Conservation (phyloP, 352 stramenopile species). For the Nothophytophthora sp. region DNA sequence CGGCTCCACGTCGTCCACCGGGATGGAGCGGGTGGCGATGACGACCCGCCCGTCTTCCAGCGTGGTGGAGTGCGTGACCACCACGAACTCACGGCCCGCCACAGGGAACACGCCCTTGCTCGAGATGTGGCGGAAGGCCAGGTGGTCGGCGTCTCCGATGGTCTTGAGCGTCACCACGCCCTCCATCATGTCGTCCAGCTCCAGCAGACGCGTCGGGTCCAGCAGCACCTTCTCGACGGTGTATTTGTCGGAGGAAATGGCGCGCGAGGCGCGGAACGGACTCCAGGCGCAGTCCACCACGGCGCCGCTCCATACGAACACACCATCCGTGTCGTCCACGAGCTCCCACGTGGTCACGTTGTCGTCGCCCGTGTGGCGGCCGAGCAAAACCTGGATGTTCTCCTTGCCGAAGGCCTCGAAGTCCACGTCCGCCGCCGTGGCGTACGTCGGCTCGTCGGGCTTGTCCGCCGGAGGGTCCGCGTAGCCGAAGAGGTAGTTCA, state of each 20-base stretch:
- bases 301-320: constrained; percentile 65
- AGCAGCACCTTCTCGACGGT: constrained; percentile 59
- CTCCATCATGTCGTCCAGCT: constrained; percentile 87
- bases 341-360: constrained; percentile 74
- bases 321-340: constrained; percentile 47
- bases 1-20: constrained; percentile 41
- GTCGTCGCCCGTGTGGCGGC: constrained; percentile 60
- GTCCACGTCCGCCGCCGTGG: constrained; percentile 55
- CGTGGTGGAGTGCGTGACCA: constrained; percentile 61
- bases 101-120: constrained; percentile 84
- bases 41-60: constrained; percentile 54
- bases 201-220: constrained; percentile 59
- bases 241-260: constrained; percentile 55
- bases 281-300: constrained; percentile 70
- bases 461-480: constrained; percentile 25
- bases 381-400: constrained; percentile 65
- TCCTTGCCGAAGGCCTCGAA: constrained; percentile 65
- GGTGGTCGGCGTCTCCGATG: constrained; percentile 47
- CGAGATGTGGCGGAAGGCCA: constrained; percentile 70
- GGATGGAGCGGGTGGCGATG: constrained; percentile 71
- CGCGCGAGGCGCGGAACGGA: constrained; percentile 60
- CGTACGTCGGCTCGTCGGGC: constrained; percentile 35
- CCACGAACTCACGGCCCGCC: constrained; percentile 69
- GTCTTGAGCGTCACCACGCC: constrained; percentile 53
- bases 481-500: constrained; percentile 42